Evolutionary conservation across 352 stramenopile species (phyloP).

Genomic region (Phytophthora rubi): DNA sequence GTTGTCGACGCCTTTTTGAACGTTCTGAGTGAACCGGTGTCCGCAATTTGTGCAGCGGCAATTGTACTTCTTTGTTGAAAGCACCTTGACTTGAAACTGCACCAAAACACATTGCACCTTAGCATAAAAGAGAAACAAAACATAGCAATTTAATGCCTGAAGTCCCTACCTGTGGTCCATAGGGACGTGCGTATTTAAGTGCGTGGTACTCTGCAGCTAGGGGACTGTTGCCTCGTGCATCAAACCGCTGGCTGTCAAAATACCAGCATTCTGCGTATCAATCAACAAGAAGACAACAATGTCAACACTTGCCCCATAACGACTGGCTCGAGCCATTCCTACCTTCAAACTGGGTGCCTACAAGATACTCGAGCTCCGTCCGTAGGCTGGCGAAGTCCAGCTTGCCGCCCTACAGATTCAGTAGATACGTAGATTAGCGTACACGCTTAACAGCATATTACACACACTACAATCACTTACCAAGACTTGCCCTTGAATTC

Average conservation of each 20-base stretch:
- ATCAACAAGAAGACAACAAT: neutral
- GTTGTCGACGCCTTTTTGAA: conserved; percentile 84
- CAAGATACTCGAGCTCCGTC: conserved; percentile 50
- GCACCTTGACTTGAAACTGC: conserved; percentile 76
- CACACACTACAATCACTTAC: neutral
- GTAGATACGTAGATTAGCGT: neutral
- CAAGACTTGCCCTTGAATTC: conserved; percentile 15
- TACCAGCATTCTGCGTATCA: conserved; percentile 75
- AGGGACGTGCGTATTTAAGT: conserved; percentile 61
- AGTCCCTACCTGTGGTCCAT: conserved; percentile 57
- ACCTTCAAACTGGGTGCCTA: conserved; percentile 50
- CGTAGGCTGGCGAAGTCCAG: conserved; percentile 64
- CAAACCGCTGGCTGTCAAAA: conserved; percentile 58
- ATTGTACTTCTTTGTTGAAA: conserved; percentile 70
- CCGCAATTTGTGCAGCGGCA: conserved; percentile 61
- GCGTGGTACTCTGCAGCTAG: conserved; percentile 44
- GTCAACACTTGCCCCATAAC: neutral
- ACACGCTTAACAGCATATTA: neutral
- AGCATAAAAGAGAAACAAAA: neutral
- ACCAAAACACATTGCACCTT: neutral
- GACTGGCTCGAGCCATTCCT: neutral
- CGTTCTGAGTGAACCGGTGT: conserved; percentile 58
- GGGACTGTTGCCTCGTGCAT: conserved; percentile 39
- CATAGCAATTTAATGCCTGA: neutral
- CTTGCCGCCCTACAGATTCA: conserved; percentile 39